phyloP scores from a whole-genome alignment of 495 filamentous ascomycete genomes.

The Polyplosphaeria fusca region DNA sequence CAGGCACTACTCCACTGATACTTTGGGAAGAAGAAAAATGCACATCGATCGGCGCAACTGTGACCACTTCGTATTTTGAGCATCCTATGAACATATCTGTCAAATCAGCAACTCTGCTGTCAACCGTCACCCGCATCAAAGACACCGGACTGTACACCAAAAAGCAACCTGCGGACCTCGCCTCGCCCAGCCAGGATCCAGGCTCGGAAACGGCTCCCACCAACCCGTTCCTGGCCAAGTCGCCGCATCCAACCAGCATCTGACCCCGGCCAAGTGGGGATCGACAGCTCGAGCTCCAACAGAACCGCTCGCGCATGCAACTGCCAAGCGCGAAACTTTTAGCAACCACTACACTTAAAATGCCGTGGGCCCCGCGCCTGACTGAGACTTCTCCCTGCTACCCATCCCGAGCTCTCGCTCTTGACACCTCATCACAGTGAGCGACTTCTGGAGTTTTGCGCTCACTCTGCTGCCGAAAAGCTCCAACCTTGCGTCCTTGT shows the following conservation, averaged over 20 bases:
- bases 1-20: too few relatives aligned
- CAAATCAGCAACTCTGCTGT: too few relatives aligned
- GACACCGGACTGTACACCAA: background rate
- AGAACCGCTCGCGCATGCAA: background rate
- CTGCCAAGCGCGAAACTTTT: slow-evolving; percentile 7
- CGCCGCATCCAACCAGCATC: slow-evolving; percentile 3
- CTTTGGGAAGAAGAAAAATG: too few relatives aligned
- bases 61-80: too few relatives aligned
- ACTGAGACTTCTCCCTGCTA: slow-evolving; percentile 1
- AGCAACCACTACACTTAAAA: slow-evolving; percentile 7
- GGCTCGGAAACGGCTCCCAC: background rate
- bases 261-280: slow-evolving; percentile 13
- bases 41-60: too few relatives aligned
- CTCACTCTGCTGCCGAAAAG: slow-evolving; percentile 36
- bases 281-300: slow-evolving; percentile 10
- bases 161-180: slow-evolving; percentile 9
- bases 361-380: slow-evolving; percentile 10
- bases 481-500: slow-evolving; percentile 29
- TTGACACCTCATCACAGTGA: slow-evolving; percentile 21
- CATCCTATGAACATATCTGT: too few relatives aligned
- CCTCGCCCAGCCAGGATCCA: background rate
- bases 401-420: background rate
- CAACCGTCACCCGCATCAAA: too few relatives aligned
- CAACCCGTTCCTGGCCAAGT: background rate
- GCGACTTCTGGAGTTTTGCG: slow-evolving; percentile 47